Base-by-base conservation (phyloP, 345 rosid genomes). In the Rhizophora mangle region DNA sequence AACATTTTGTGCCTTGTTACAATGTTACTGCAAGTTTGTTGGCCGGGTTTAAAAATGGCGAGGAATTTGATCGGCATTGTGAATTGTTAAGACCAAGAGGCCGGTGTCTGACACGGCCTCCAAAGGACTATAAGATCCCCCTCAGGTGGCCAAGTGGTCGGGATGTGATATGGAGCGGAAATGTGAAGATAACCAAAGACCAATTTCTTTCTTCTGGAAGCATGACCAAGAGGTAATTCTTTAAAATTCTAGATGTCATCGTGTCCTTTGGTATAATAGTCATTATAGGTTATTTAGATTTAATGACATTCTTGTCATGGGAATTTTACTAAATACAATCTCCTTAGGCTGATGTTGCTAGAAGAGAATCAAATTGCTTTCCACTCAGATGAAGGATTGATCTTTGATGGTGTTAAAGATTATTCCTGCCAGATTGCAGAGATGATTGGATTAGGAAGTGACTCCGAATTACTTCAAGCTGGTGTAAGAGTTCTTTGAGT, bases 131-230 rank as follows among this genome's bases (percentile, higher is more conserved):
- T 76, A 92, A 95, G 83, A 90, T 82, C 72, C 97, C 99, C 36
- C 82, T 92, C 52, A 82, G 90, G 68, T 95, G 99, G 99, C 99
- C 99, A 6, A 80, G 84, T 74, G 98, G 97, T 73, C 83, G 88
- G 79, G 98, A 96, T 81, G 90, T 92, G 64, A 96, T 96, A 79
- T 96, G 99, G 98, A 92, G 87, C 68, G 97, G 85, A 70, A 96
- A 96, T 74, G 91, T 96, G 72, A 90, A 90, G 91, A 87, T 96
- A 61, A 89, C 90, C 19, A 89, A 90, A 75, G 99, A 96, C 57
- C 99, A 92, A 70, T 96, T 96, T 84, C 99, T 96, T 84, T 88
- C 96, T 0, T 96, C 98, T 52, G 98, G 99, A 80, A 90, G 93
- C 76, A 78, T 96, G 86, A 96, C 99, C 36, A 95, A 94, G 55